Evolutionary conservation across 2,329 filamentous ascomycete genomes (phyloP), one percentile per base, ranked within the genome.

Genomic region (Penicillium hordei): DNA sequence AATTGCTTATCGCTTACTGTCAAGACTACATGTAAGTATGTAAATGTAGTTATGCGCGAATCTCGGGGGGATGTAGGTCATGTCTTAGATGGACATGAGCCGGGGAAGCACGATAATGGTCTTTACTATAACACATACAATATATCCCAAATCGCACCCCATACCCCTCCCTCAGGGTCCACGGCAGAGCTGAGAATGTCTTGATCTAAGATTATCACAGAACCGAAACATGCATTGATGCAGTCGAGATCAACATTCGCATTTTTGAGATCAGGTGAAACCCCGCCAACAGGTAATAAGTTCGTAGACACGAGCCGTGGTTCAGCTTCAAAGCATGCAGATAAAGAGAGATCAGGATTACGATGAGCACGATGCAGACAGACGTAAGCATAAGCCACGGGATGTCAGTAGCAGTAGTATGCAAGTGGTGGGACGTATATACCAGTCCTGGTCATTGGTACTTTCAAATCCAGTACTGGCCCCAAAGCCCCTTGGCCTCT

Each of bases 401-500:
- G 13, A 21, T n/a, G 13, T 21, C 9, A 34, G 33, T 34, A 8
- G 31, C 12, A 21, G 17, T 31, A 25, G n/a, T 34, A 23, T 27
- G 19, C 19, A 15, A 12, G 8, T 31, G 6, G 13, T n/a, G 17
- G 29, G 29, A 19, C 29, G 44, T 48, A 23, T 23, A 23, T 33
- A 34, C 13, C 15, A 48, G 29, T 48, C 29, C 13, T 46, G 29
- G 15, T 21, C 17, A n/a, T 13, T 25, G 21, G n/a, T 23, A 25
- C 27, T 17, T 46, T 75, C 70, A 92, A 49, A 85, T 78, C 91
- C 91, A 97, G 69, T 91, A 93, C 66, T 83, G 85, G 5, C 80
- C 83, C 92, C 93, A 97, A 44, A 90, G 76, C 36, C 78, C 77
- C 68, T 86, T 87, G 63, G 91, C 86, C 34, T 88, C 85, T 51